These are phyloP conservation scores for Hypericum perforatum DNA, from an alignment of 345 rosid species.

Conservation along the genomic window DNA sequence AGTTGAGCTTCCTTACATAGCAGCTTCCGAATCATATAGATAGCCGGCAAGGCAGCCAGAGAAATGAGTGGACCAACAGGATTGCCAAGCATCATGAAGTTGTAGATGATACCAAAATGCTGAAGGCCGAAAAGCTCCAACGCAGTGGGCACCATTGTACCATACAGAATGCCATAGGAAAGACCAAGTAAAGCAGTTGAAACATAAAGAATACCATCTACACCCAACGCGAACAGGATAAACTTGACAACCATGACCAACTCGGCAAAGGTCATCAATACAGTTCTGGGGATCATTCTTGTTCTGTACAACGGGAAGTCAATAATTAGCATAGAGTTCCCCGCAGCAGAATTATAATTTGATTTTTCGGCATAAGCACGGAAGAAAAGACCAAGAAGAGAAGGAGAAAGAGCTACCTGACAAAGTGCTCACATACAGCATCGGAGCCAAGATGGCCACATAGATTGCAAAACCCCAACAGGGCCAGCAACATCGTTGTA, in stretches of 20 bases:
- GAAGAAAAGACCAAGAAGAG: too few relatives aligned
- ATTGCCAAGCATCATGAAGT: too few relatives aligned
- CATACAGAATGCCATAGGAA: too few relatives aligned
- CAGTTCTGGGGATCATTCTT: too few relatives aligned
- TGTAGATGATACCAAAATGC: too few relatives aligned
- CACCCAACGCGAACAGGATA: slow-evolving; percentile 49
- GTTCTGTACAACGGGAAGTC: too few relatives aligned
- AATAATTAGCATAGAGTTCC: too few relatives aligned
- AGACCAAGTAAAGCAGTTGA: slow-evolving; percentile 68
- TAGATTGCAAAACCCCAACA: slow-evolving; percentile 83
- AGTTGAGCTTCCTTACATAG: slow-evolving; percentile 57
- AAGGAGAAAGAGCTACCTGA: too few relatives aligned
- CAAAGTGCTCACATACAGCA: slow-evolving; percentile 78
- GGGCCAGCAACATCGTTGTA: slow-evolving; percentile 57
- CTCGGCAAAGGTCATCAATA: slow-evolving; percentile 39
- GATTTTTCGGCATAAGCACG: too few relatives aligned
- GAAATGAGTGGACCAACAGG: slow-evolving; percentile 82
- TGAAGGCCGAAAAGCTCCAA: too few relatives aligned
- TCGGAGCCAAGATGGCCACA: slow-evolving; percentile 79
- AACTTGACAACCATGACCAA: slow-evolving; percentile 46
- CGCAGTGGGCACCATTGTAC: too few relatives aligned
- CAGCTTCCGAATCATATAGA: slow-evolving; percentile 75
- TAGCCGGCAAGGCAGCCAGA: slow-evolving; percentile 76
- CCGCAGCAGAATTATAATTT: slow-evolving; percentile 80
- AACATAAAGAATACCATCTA: slow-evolving; percentile 42